phyloP scores from a whole-genome alignment of 176 grass and related monocot species.

The Ananas comosus region DNA sequence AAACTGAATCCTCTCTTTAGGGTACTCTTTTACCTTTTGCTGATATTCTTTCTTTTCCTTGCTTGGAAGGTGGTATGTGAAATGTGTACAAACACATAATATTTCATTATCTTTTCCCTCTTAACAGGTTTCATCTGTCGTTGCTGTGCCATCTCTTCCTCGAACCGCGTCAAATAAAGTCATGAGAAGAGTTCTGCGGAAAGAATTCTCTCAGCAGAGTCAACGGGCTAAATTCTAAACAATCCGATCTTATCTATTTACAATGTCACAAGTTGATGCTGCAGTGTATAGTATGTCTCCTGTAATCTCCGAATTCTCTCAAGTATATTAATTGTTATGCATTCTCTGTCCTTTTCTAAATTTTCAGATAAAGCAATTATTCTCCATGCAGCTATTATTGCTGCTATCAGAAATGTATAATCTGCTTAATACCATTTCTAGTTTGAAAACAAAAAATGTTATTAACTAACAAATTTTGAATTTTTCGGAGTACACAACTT shows the following conservation, averaged over 20 bases:
- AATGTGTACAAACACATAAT: neutral
- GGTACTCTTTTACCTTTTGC: slow-evolving; percentile 21
- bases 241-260: neutral
- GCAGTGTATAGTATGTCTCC: neutral
- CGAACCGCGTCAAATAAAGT: slow-evolving; percentile 93
- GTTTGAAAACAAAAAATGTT: neutral
- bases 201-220: slow-evolving; percentile 49
- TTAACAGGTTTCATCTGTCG: slow-evolving; percentile 67
- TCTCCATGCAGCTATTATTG: too few relatives aligned
- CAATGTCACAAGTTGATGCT: neutral
- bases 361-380: too few relatives aligned
- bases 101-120: neutral
- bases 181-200: slow-evolving; percentile 82
- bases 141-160: slow-evolving; percentile 54
- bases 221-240: slow-evolving; percentile 78
- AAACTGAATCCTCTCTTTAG: slow-evolving; percentile 93
- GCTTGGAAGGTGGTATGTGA: too few relatives aligned
- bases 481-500: neutral
- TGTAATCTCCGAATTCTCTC: neutral
- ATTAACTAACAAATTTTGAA: neutral
- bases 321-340: neutral
- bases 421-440: neutral
- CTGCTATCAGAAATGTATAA: neutral
- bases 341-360: too few relatives aligned
- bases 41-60: neutral